phyloP scores from a whole-genome alignment of 2,329 filamentous ascomycete genomes.

The Daldinia eschscholtzii region DNA sequence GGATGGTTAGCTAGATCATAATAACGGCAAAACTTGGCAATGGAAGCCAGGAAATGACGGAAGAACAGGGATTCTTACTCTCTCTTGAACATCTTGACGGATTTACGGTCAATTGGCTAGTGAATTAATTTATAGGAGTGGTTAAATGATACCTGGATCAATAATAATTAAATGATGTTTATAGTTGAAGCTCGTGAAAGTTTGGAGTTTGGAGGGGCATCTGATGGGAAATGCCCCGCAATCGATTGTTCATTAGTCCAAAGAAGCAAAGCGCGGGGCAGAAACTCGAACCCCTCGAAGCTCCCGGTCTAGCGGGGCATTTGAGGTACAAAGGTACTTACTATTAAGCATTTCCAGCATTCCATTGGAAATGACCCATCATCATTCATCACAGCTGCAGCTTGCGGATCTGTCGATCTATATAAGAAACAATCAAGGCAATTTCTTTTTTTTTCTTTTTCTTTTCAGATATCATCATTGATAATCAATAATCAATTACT shows the following conservation, averaged over 20 bases:
- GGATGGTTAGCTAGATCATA: conserved; percentile 38
- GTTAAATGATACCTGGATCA: conserved; percentile 2
- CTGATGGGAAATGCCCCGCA: conserved; percentile 37
- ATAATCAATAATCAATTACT: neutral
- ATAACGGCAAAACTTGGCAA: neutral
- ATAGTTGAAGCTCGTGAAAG: conserved; percentile 48
- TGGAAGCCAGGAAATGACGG: conserved; percentile 8
- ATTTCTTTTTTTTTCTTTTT: neutral
- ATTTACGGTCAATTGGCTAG: conserved; percentile 22
- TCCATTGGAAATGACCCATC: neutral
- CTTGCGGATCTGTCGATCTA: neutral
- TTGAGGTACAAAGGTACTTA: conserved; percentile 6
- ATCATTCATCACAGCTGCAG: neutral
- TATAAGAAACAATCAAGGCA: neutral
- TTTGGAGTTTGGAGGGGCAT: conserved; percentile 54
- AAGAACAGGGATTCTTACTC: conserved; percentile 68
- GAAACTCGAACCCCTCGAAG: conserved; percentile 3
- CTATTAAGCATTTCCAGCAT: neutral
- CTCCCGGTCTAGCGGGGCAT: conserved; percentile 28
- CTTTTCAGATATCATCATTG: neutral
- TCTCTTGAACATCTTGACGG: conserved; percentile 87
- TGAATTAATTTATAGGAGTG: conserved; percentile 22
- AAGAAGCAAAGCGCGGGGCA: conserved; percentile 36
- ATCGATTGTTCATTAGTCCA: conserved; percentile 11
- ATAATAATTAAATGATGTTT: conserved; percentile 19